Conservation (phyloP, 371 early-diverging fungal genomes). For the Saksenaea oblongispora region DNA sequence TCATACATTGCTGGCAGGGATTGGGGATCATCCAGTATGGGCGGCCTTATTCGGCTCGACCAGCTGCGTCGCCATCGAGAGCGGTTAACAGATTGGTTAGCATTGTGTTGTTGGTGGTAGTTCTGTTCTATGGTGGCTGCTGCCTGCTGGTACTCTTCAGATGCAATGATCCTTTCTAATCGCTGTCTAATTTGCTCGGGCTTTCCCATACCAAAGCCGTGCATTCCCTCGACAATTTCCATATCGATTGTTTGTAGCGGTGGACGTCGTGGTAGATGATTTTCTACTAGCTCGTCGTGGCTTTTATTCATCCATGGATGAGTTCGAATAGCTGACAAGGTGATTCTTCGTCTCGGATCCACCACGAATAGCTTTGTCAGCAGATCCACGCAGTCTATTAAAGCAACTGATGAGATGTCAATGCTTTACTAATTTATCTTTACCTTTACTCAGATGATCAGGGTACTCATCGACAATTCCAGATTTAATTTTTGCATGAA, state of each 20-base stretch:
- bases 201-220: slow-evolving; percentile 46
- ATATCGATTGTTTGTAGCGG: slow-evolving; percentile 36
- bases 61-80: slow-evolving; percentile 28
- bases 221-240: slow-evolving; percentile 45
- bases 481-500: slow-evolving; percentile 69
- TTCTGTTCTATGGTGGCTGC: slow-evolving; percentile 40
- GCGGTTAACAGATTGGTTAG: slow-evolving; percentile 7
- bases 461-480: slow-evolving; percentile 50
- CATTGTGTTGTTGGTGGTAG: slow-evolving; percentile 20
- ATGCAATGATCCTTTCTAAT: slow-evolving; percentile 29
- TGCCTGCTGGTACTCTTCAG: slow-evolving; percentile 33
- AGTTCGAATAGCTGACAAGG: slow-evolving; percentile 54
- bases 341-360: slow-evolving; percentile 60
- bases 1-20: slow-evolving; percentile 52
- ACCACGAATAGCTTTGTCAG: slow-evolving; percentile 68
- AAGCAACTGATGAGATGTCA: background rate
- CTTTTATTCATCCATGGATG: slow-evolving; percentile 79
- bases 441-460: slow-evolving; percentile 48
- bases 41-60: slow-evolving; percentile 11
- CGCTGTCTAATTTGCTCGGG: slow-evolving; percentile 30
- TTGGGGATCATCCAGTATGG: slow-evolving; percentile 34
- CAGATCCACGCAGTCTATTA: slow-evolving; percentile 64
- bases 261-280: slow-evolving; percentile 39
- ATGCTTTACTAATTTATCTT: background rate
- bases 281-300: slow-evolving; percentile 48